phyloP scores from a whole-genome alignment of 2,329 filamentous ascomycete genomes.

The Coccinonectria pachysandricola region DNA sequence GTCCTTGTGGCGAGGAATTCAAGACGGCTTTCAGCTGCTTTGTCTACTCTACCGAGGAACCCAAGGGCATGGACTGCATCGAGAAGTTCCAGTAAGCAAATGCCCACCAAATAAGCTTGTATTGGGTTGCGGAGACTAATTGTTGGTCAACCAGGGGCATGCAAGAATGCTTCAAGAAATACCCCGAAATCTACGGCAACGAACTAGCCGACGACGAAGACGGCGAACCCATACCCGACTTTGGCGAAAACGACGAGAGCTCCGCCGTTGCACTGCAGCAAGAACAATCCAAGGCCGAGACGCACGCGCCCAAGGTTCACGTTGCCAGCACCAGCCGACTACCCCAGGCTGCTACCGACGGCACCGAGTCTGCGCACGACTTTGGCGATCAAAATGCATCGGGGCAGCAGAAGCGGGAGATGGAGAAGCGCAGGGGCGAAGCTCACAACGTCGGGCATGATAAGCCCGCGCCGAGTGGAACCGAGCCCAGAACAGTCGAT shows the following conservation, averaged over 20 bases:
- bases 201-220: slow-evolving; percentile 72
- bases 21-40: slow-evolving; percentile 96
- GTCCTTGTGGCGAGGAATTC: slow-evolving; percentile 93
- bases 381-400: too few relatives aligned
- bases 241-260: slow-evolving; percentile 19
- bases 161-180: slow-evolving; percentile 91
- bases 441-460: too few relatives aligned
- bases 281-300: slow-evolving; percentile 3
- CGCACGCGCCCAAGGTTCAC: background rate
- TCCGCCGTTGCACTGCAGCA: slow-evolving; percentile 11
- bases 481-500: too few relatives aligned
- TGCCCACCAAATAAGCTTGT: too few relatives aligned
- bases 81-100: slow-evolving; percentile 95
- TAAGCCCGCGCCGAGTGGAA: slow-evolving; percentile 1
- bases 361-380: too few relatives aligned
- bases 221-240: slow-evolving; percentile 20
- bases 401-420: too few relatives aligned
- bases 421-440: too few relatives aligned
- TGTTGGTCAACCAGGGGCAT: slow-evolving; percentile 56
- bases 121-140: too few relatives aligned
- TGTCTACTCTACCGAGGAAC: slow-evolving; percentile 87
- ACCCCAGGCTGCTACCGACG: too few relatives aligned
- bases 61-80: slow-evolving; percentile 96
- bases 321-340: slow-evolving; percentile 2
- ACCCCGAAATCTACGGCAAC: slow-evolving; percentile 86